A percentile compares a stretch with the other conserved stretches of the same genome.
phyloP scores from a whole-genome alignment of 345 rosid species.

The Eucalyptus globulus region DNA sequence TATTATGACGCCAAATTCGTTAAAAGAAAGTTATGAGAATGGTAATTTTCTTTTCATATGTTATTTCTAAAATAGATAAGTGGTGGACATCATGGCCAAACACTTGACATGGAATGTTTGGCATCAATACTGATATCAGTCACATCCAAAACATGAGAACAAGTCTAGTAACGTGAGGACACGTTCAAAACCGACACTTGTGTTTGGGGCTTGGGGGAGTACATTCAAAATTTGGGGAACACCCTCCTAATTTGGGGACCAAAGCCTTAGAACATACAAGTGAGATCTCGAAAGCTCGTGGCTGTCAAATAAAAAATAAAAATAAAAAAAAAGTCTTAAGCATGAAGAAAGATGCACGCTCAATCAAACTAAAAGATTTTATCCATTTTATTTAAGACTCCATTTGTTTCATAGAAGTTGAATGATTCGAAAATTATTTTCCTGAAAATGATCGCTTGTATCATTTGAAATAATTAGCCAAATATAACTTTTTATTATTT shows the following conservation, averaged over 20 bases:
- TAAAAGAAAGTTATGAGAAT: neutral
- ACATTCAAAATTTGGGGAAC: neutral
- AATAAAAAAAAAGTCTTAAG: neutral
- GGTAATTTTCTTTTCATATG: neutral
- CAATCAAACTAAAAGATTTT: neutral
- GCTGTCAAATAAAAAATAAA: neutral
- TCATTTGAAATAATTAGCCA: neutral
- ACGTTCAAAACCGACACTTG: neutral
- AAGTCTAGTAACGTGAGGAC: neutral
- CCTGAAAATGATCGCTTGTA: too few species aligned
- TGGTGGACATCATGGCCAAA: neutral
- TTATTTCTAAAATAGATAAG: neutral
- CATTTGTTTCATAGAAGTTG: too few species aligned
- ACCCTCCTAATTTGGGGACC: neutral
- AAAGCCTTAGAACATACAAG: neutral
- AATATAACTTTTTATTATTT: too few species aligned
- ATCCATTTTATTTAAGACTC: neutral
- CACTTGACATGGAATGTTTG: neutral
- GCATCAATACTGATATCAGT: neutral
- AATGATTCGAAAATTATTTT: too few species aligned
- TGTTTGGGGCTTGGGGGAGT: neutral
- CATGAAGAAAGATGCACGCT: neutral
- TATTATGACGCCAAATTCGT: neutral
- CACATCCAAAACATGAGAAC: neutral
- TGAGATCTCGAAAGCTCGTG: neutral